These are phyloP conservation scores for Angophora floribunda DNA, from an alignment of 345 rosid species.

Conservation along the genomic window DNA sequence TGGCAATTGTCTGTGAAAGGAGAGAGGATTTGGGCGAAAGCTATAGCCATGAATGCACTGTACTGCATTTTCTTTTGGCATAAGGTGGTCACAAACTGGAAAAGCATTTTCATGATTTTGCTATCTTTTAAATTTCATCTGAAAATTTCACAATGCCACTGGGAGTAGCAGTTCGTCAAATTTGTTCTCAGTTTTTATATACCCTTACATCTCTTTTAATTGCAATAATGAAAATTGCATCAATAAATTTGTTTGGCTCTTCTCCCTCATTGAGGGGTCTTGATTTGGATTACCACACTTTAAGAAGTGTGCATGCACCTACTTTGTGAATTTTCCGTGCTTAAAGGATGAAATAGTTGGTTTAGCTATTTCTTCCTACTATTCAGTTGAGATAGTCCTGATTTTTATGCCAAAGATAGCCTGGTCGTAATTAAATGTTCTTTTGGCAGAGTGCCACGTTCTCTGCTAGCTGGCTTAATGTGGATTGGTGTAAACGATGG, in stretches of 20 bases:
- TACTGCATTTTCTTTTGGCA: background rate
- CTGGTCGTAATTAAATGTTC: background rate
- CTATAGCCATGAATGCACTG: background rate
- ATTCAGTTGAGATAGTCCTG: background rate
- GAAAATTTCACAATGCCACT: background rate
- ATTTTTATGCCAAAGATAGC: background rate
- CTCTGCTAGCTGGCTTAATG: conserved; percentile 86
- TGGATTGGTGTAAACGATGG: conserved; percentile 81
- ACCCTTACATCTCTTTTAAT: background rate
- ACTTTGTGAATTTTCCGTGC: background rate
- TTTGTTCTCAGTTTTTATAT: background rate
- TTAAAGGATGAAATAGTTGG: background rate
- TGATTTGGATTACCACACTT: background rate
- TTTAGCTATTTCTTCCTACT: background rate
- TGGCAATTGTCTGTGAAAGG: background rate
- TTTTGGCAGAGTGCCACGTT: conserved; percentile 58
- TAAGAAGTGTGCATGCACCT: background rate
- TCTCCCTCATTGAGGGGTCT: background rate
- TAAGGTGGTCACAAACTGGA: background rate
- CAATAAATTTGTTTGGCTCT: background rate
- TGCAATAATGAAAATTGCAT: background rate
- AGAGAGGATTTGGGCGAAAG: background rate
- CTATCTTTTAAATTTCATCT: background rate
- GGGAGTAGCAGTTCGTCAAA: background rate
- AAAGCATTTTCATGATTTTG: background rate